Base-by-base conservation (phyloP, 2,329 filamentous ascomycete genomes). In the Pestalotiopsis sp. region DNA sequence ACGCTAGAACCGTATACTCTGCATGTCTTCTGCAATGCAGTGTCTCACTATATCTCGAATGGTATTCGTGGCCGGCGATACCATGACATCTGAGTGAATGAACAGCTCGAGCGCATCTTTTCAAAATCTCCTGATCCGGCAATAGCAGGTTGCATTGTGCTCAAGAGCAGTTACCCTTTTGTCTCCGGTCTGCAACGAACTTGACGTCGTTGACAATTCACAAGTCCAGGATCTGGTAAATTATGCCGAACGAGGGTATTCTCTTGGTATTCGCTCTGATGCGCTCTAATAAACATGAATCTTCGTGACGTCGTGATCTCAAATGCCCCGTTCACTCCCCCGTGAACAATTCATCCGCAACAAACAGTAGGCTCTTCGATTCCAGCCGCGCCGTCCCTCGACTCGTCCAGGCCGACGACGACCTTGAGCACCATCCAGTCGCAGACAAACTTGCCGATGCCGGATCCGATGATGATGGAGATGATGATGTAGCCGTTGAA, bases 391-490 rank as follows among this genome's bases (percentile, higher is more conserved):
- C 72, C 73, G 27, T 68, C 75, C 2, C 74, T 70, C 5, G 71
- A 71, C 1, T 71, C 73, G 4, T 72, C 72, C 1, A 69, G 71
- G 4, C 70, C 74, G 1, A 79, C 69, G 0, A 82, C 77, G n/a
- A 86, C 77, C 67, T 79, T 81, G 62, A 80, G 78, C 27, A 82
- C 82, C 75, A 86, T 77, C 85, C 85, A 87, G 74, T 87, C 85
- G 72, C 83, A 86, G n/a, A 86, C 71, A 73, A 87, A 87, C 77
- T 87, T 87, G 69, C 85, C 85, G 59, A 87, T 71, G 7, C 83
- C 82, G 11, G 83, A 83, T 4, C 85, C 85, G 57, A 87, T 74
- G 36, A 84, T 75, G 63, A 83, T 83, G 65, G 78, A 80, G 67
- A 83, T 80, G 68, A 84, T 82, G 67, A 83, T 77, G 68, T 82